Conservation (phyloP, 768 basidiomycete genomes). For the Mycena metata region DNA sequence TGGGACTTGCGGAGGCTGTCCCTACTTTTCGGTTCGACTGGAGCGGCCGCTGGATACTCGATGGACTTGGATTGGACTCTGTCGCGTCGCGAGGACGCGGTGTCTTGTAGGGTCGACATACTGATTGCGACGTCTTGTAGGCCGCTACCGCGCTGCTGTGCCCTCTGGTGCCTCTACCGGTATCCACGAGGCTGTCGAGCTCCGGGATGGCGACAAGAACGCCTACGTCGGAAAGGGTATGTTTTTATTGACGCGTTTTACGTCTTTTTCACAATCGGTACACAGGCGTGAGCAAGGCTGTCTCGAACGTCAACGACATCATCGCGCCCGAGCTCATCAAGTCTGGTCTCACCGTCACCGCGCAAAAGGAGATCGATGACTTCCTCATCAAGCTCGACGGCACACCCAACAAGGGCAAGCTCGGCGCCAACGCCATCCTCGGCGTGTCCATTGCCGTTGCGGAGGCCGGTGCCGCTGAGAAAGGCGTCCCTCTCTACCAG, state of each 20-base stretch:
- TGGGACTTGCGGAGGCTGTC: background rate
- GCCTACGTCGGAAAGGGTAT: slow-evolving; percentile 96
- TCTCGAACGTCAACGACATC: slow-evolving; percentile 91
- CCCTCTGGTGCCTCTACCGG: slow-evolving; percentile 99
- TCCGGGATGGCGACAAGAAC: slow-evolving; percentile 95
- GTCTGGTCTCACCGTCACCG: slow-evolving; percentile 84
- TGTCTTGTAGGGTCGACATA: slow-evolving; percentile 16
- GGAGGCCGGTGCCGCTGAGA: slow-evolving; percentile 94
- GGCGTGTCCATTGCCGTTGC: slow-evolving; percentile 97
- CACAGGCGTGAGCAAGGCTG: slow-evolving; percentile 92
- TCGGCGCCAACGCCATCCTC: slow-evolving; percentile 99
- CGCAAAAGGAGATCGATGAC: slow-evolving; percentile 97
- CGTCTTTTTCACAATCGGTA: slow-evolving; percentile 22
- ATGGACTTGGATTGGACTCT: slow-evolving; percentile 4
- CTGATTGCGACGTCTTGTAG: slow-evolving; percentile 55
- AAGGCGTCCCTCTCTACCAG: slow-evolving; percentile 94
- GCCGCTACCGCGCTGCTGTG: slow-evolving; percentile 93
- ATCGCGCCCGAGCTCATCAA: slow-evolving; percentile 93
- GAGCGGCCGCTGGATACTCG: background rate
- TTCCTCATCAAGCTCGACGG: slow-evolving; percentile 98
- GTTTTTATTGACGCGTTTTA: slow-evolving; percentile 39
- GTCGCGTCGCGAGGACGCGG: slow-evolving; percentile 19
- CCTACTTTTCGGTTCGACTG: background rate
- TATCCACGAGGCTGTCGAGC: slow-evolving; percentile 97
- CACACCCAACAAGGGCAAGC: slow-evolving; percentile 98